Evolutionary conservation across 1,284 basidiomycete species (phyloP), one percentile per base, ranked within the genome.

Genomic region (Irpex rosettiformis): DNA sequence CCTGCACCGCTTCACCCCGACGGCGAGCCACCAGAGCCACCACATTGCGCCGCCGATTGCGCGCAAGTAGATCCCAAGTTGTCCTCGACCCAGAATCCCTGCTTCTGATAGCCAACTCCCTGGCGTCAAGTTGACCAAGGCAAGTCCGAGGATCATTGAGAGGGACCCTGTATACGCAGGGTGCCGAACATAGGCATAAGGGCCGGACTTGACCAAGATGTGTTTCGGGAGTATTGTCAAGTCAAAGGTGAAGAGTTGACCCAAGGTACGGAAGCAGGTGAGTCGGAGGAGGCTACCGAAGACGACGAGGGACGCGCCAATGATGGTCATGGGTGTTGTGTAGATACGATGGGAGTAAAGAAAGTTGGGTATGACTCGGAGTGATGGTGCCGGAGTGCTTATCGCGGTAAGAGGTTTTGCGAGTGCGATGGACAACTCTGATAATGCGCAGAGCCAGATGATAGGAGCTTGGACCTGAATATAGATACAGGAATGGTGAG

Each of bases 161-260:
- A 67, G 63, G 25, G 64, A 64, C 40, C 70, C 70, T 11, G 63
- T 56, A 60, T 72, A 72, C 30, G 68, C 66, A 18, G 70, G 70
- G 57, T 72, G 70, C 28, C 72, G 80, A 51, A 85, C 82, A 59
- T 78, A 75, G 11, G 71, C 64, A 66, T 86, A 86, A 59, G 78
- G 80, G 4, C 84, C 78, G 13, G 69, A 70, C 0, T 81, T 85
- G 65, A 86, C 72, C 58, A 86, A 77, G 42, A 69, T 76, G 69
- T 86, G 85, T n/a, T 73, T 68, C 1, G 81, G 79, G 62, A 80
- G 77, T 52, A 86, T 72, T 52, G 82, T 81, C 60, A 86, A 76
- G 62, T 85, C 83, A 68, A 85, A 86, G 0, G 84, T 86, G 72
- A 86, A 86, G 58, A 85, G 72, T 4, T 75, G 67, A 1, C 84